A percentile compares a stretch with the other conserved stretches of the same genome.
Conservation (phyloP, 1,139 yeast species). For the Kurtzmaniella natalensis region DNA sequence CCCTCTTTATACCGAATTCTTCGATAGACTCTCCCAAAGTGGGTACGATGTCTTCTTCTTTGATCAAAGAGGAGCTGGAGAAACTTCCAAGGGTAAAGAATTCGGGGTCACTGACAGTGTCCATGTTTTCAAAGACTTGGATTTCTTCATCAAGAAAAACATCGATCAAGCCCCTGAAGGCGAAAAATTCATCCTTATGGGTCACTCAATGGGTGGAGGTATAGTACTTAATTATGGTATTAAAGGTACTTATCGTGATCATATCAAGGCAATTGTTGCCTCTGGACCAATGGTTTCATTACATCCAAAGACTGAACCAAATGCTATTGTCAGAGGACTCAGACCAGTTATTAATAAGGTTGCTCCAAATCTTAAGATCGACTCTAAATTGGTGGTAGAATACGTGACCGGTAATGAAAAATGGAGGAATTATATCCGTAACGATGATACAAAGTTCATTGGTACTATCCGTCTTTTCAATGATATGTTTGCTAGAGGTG, state of each 20-base stretch:
- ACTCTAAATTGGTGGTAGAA: slow-evolving; percentile 52
- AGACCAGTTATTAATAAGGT: slow-evolving; percentile 46
- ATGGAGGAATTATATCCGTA: slow-evolving; percentile 42
- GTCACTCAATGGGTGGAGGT: slow-evolving; percentile 98
- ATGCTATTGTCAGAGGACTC: slow-evolving; percentile 36
- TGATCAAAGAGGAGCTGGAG: slow-evolving; percentile 90
- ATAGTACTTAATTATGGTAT: slow-evolving; percentile 70
- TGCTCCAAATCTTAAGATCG: slow-evolving; percentile 52
- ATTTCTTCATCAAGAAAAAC: slow-evolving; percentile 48
- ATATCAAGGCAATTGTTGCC: slow-evolving; percentile 53
- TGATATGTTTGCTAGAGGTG: slow-evolving; percentile 68
- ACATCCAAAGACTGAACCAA: slow-evolving; percentile 58
- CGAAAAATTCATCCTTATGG: slow-evolving; percentile 58
- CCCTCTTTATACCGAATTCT: slow-evolving; percentile 48
- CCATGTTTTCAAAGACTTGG: slow-evolving; percentile 64
- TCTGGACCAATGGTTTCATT: slow-evolving; percentile 66
- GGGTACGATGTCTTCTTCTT: slow-evolving; percentile 78
- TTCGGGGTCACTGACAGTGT: slow-evolving; percentile 67
- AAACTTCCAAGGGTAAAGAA: slow-evolving; percentile 55
- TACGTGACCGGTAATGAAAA: slow-evolving; percentile 52
- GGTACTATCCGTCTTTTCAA: slow-evolving; percentile 41
- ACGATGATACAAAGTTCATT: slow-evolving; percentile 37
- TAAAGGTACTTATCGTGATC: slow-evolving; percentile 53
- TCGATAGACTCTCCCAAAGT: slow-evolving; percentile 49
- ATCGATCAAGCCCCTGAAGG: slow-evolving; percentile 15